Conservation (phyloP, 208 protist genomes). For the Leptomonas pyrrhocoris region DNA sequence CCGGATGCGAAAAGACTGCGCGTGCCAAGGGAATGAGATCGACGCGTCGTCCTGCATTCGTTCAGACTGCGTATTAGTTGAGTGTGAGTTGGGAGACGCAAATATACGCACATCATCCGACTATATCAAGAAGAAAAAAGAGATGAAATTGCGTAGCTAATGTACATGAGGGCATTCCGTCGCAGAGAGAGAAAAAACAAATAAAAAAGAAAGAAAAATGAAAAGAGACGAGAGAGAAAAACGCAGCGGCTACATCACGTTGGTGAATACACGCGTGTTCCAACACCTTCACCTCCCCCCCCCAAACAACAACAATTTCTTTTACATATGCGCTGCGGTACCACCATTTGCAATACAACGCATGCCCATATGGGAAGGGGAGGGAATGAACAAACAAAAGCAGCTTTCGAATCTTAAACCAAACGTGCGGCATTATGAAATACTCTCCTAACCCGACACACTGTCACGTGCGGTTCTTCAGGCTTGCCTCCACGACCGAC, state of each 20-base stretch:
- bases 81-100: neutral
- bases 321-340: neutral
- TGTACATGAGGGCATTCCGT: neutral
- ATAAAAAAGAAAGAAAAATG: neutral
- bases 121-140: neutral
- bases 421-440: no score
- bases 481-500: neutral
- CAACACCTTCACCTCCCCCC: neutral
- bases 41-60: no score
- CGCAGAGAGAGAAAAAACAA: neutral
- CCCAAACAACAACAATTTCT: neutral
- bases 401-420: no score
- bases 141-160: neutral
- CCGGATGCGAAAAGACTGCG: no score
- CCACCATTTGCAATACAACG: no score
- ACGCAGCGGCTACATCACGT: no score
- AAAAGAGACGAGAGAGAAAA: no score
- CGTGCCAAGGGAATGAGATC: no score
- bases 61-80: neutral
- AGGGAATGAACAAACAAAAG: no score
- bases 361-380: no score
- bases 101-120: neutral
- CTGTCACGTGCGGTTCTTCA: constrained; percentile 6
- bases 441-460: no score
- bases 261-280: neutral